These are phyloP conservation scores for Striga asiatica DNA, from an alignment of 257 asterid genomes.

Conservation along the genomic window DNA sequence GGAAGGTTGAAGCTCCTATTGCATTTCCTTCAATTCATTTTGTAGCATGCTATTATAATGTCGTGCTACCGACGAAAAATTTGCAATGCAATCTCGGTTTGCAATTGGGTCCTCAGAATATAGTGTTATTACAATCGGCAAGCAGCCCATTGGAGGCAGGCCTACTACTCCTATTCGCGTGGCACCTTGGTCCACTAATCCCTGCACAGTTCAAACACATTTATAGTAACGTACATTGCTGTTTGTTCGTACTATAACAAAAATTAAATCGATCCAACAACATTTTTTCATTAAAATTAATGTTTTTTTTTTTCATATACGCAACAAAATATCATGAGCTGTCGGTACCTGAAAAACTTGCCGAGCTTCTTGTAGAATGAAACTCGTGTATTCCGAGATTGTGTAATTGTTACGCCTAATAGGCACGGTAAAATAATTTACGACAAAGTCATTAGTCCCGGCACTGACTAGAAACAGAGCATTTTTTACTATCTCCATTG, in stretches of 20 bases:
- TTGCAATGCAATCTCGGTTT: slow-evolving; percentile 32
- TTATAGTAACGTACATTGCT: too few relatives aligned
- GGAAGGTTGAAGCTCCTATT: not conserved
- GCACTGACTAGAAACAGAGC: slow-evolving; percentile 53
- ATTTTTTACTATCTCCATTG: slow-evolving; percentile 25
- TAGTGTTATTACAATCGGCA: slow-evolving; percentile 48
- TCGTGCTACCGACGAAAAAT: slow-evolving; percentile 29
- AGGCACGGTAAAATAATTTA: slow-evolving; percentile 49
- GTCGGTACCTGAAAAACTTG: slow-evolving; percentile 46
- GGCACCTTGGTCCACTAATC: slow-evolving; percentile 44
- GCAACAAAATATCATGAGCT: not conserved
- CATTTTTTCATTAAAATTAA: too few relatives aligned
- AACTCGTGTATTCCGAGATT: slow-evolving; percentile 32
- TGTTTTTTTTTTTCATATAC: not conserved
- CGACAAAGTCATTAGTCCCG: slow-evolving; percentile 69
- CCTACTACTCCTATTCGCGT: slow-evolving; percentile 63
- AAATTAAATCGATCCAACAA: too few relatives aligned
- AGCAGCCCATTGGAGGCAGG: slow-evolving; percentile 68
- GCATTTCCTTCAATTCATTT: slow-evolving; percentile 19
- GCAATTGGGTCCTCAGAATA: slow-evolving; percentile 18
- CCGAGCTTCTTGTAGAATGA: slow-evolving; percentile 24
- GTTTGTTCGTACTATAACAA: too few relatives aligned
- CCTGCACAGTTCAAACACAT: slow-evolving; percentile 25
- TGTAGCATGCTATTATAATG: slow-evolving; percentile 43
- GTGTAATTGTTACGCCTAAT: slow-evolving; percentile 40